Conservation (phyloP, 805 yeast species). For the Suhomyces prunicola region DNA sequence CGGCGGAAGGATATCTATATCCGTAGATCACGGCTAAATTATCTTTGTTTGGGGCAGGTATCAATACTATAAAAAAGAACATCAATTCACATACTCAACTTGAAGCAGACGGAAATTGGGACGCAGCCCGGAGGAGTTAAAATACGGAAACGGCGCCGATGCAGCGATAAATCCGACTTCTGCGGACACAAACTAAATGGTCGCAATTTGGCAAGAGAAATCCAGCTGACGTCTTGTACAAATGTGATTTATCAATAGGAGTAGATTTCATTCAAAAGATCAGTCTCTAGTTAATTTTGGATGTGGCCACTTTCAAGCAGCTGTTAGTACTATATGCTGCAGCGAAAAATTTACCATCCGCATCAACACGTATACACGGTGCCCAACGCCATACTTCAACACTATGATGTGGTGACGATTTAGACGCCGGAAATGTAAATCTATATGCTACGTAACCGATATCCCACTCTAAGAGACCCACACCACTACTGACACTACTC, state of each 20-base stretch:
- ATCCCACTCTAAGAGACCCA: too few species aligned
- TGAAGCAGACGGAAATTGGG: not conserved
- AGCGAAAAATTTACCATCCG: not conserved
- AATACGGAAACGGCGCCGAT: not conserved
- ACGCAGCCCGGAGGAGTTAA: not conserved
- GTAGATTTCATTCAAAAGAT: too few species aligned
- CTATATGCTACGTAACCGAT: too few species aligned
- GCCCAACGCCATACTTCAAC: too few species aligned
- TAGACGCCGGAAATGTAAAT: too few species aligned
- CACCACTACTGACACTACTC: too few species aligned
- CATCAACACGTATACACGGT: not conserved
- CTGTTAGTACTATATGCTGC: not conserved
- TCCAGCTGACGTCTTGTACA: not conserved
- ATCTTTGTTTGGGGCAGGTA: not conserved
- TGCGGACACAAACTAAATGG: not conserved
- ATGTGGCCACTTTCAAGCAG: not conserved
- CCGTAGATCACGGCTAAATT: not conserved
- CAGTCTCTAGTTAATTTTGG: too few species aligned
- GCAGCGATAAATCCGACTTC: not conserved
- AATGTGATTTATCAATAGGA: too few species aligned
- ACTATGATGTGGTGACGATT: too few species aligned
- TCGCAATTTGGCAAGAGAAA: not conserved
- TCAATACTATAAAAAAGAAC: not conserved
- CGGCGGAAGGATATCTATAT: not conserved
- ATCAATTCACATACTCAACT: not conserved